Conservation (phyloP, 108 stramenopile species). For the Cyclotella atomus region DNA sequence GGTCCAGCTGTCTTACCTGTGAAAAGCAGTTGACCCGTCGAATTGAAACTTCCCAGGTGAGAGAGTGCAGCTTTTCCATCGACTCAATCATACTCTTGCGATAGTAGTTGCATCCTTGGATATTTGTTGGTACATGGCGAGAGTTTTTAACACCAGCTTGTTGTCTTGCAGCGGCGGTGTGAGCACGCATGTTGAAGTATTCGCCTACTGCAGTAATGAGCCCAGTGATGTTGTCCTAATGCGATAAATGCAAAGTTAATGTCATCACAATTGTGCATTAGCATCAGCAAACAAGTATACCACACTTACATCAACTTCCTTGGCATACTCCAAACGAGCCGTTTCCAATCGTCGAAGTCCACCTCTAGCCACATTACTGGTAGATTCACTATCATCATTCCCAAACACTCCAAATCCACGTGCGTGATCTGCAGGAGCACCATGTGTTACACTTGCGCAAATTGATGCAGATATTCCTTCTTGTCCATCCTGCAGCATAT, state of each 20-base stretch:
- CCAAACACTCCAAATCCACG: conserved; percentile 75
- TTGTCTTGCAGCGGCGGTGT: conserved; percentile 51
- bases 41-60: conserved; percentile 83
- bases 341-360: conserved; percentile 82
- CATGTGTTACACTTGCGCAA: conserved; percentile 77
- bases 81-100: conserved; percentile 68
- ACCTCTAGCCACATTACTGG: conserved; percentile 48
- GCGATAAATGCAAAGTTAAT: background rate
- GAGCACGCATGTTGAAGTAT: conserved; percentile 50
- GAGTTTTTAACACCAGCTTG: conserved; percentile 52
- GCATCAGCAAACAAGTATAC: conserved; percentile 29
- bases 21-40: conserved; percentile 85
- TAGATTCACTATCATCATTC: conserved; percentile 36
- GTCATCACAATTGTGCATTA: background rate
- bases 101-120: conserved; percentile 36
- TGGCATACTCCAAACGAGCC: conserved; percentile 56
- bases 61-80: conserved; percentile 67
- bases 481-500: conserved; percentile 53
- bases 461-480: conserved; percentile 26
- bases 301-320: conserved; percentile 40
- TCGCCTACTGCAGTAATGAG: conserved; percentile 56
- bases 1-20: conserved; percentile 34
- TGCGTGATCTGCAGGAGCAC: conserved; percentile 90
- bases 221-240: conserved; percentile 8
- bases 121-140: conserved; percentile 57